Conservation (phyloP, 139 green algal genomes). For the Chlamydomonas schloesseri region DNA sequence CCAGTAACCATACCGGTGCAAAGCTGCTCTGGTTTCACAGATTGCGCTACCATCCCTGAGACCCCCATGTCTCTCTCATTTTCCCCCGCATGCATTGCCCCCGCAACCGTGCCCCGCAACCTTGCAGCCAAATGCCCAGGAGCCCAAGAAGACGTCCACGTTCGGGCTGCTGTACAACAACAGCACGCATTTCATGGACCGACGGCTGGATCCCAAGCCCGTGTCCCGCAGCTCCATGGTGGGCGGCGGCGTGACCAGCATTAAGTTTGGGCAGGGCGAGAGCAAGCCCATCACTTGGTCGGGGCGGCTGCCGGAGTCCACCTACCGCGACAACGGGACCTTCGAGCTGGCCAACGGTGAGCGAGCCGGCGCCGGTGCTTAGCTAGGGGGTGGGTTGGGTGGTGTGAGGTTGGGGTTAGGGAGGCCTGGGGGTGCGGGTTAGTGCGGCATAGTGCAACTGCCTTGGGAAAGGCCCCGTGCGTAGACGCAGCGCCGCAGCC, state of each 20-base stretch:
- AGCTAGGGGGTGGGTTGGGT: not conserved
- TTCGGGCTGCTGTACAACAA: slow-evolving; percentile 38
- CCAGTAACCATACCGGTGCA: no score
- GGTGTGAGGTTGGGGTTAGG: not conserved
- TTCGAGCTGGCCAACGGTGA: slow-evolving; percentile 31
- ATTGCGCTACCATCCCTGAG: no score
- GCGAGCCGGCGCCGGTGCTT: no score
- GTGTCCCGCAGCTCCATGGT: not conserved
- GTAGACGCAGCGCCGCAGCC: no score
- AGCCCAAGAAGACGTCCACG: slow-evolving; percentile 22
- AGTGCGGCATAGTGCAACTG: no score
- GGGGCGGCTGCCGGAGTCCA: not conserved
- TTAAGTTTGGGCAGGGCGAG: not conserved
- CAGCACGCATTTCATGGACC: slow-evolving; percentile 36
- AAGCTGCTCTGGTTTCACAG: no score
- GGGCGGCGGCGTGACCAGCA: not conserved
- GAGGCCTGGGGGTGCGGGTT: not conserved
- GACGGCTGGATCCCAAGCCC: not conserved
- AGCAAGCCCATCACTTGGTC: not conserved
- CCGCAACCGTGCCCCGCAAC: no score
- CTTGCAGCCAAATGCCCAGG: slow-evolving; percentile 8
- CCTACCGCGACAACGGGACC: slow-evolving; percentile 21
- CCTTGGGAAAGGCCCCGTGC: no score
- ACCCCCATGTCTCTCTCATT: no score
- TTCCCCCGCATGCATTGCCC: no score